Percentiles rank a stretch among this genome's conserved stretches.
These are phyloP conservation scores for Erigeron philadelphicus DNA, from an alignment of 140 eudicot genomes.

Conservation along the genomic window DNA sequence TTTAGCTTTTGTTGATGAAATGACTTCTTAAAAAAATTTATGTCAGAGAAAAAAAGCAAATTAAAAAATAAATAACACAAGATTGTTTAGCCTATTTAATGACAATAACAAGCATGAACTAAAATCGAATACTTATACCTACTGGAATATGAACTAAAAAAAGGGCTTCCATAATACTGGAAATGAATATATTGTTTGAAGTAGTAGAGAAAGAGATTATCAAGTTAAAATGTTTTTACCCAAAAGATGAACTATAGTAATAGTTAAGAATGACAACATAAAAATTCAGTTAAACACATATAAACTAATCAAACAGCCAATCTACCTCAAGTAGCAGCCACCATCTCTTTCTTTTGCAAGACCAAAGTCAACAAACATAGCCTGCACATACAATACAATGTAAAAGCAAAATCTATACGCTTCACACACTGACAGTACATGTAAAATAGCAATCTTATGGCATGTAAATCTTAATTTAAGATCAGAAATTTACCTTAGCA, in stretches of 20 bases:
- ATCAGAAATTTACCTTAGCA: constrained; percentile 60
- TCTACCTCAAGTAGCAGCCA: constrained; percentile 80
- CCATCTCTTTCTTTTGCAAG: constrained; percentile 94
- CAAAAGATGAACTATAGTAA: too few species aligned
- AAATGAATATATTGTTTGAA: too few species aligned
- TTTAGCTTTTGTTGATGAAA: not conserved
- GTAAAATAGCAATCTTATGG: constrained; percentile 18
- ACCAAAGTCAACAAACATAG: constrained; percentile 98
- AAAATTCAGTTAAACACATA: not conserved
- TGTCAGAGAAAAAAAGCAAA: not conserved
- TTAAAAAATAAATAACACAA: constrained; percentile 2
- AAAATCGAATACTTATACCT: not conserved
- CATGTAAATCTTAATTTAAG: not conserved
- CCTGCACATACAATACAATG: constrained; percentile 42
- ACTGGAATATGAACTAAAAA: not conserved
- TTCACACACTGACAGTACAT: not conserved
- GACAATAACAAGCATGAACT: not conserved
- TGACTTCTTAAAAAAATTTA: not conserved
- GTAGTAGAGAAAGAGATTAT: too few species aligned
- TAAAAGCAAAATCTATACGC: constrained; percentile 10
- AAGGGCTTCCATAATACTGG: too few species aligned
- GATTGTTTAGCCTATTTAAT: not conserved
- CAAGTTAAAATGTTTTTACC: too few species aligned
- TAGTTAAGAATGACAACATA: not conserved
- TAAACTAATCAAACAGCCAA: not conserved